These are phyloP conservation scores for Agaricus blazei DNA, from an alignment of 768 basidiomycete species.

Conservation along the genomic window DNA sequence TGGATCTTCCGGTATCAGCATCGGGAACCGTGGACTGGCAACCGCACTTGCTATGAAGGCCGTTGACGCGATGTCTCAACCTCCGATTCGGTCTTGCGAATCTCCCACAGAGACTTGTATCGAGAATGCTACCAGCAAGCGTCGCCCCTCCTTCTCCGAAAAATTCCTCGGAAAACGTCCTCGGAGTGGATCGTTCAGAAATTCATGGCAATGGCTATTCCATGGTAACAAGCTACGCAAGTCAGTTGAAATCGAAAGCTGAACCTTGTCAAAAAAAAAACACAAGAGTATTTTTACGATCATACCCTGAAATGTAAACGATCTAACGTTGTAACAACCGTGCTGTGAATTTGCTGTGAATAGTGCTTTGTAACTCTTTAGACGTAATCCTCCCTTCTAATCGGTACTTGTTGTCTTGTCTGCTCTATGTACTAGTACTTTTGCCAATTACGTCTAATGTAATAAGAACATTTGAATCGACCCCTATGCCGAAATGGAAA, in stretches of 20 bases:
- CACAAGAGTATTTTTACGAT: background rate
- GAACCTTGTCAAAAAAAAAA: background rate
- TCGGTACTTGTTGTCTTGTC: background rate
- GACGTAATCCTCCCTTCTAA: background rate
- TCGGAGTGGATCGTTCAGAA: slow-evolving; percentile 20
- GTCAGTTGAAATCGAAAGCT: slow-evolving; percentile 5
- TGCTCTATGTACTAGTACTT: background rate
- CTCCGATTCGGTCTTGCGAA: background rate
- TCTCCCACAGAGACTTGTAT: slow-evolving; percentile 8
- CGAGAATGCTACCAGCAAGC: background rate
- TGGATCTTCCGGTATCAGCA: slow-evolving; percentile 39
- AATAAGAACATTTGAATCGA: background rate
- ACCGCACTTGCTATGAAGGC: slow-evolving; percentile 53
- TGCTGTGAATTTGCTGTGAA: background rate
- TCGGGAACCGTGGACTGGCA: slow-evolving; percentile 51
- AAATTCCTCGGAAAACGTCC: slow-evolving; percentile 14
- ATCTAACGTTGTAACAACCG: background rate
- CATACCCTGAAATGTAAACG: background rate
- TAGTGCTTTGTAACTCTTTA: background rate
- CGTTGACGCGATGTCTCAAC: slow-evolving; percentile 25
- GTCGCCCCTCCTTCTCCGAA: slow-evolving; percentile 1
- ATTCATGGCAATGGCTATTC: slow-evolving; percentile 25
- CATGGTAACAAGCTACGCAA: slow-evolving; percentile 18
- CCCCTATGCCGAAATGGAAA: background rate
- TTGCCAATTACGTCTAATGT: background rate